Evolutionary conservation across 352 stramenopile species (phyloP).

Genomic region (Phytophthora podocarpi): DNA sequence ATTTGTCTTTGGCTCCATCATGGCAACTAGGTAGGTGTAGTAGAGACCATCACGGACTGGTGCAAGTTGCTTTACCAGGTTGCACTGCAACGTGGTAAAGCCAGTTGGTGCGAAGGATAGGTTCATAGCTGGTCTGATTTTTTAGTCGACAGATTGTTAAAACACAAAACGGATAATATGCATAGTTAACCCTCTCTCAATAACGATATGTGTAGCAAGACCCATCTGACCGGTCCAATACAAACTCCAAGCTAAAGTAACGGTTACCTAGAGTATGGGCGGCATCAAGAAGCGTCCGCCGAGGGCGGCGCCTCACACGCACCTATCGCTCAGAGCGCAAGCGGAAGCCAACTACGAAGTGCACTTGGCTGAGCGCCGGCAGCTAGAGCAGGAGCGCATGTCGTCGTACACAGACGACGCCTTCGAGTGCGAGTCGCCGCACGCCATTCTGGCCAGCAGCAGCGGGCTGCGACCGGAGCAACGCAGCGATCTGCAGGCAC

Average conservation of each 20-base stretch:
- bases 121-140: conserved; percentile 8
- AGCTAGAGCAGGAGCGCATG: conserved; percentile 40
- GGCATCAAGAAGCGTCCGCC: background rate
- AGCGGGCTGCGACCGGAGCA: conserved; percentile 5
- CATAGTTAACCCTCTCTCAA: background rate
- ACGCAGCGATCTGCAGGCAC: conserved; percentile 11
- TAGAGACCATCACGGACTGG: no score
- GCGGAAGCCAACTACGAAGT: conserved; percentile 26
- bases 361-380: conserved; percentile 23
- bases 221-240: conserved; percentile 9
- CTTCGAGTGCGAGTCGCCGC: conserved; percentile 51
- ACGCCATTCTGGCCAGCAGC: conserved; percentile 41
- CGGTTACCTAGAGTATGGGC: conserved; percentile 9
- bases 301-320: background rate
- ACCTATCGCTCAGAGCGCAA: conserved; percentile 23
- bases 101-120: conserved; percentile 9
- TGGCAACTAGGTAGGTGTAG: no score
- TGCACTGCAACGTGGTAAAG: no score
- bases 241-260: conserved; percentile 24
- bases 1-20: no score
- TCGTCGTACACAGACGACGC: conserved; percentile 52
- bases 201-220: background rate
- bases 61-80: no score
- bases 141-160: background rate
- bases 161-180: background rate